Base-by-base conservation (phyloP, 2,329 filamentous ascomycete species). In the Beauveria sp. region DNA sequence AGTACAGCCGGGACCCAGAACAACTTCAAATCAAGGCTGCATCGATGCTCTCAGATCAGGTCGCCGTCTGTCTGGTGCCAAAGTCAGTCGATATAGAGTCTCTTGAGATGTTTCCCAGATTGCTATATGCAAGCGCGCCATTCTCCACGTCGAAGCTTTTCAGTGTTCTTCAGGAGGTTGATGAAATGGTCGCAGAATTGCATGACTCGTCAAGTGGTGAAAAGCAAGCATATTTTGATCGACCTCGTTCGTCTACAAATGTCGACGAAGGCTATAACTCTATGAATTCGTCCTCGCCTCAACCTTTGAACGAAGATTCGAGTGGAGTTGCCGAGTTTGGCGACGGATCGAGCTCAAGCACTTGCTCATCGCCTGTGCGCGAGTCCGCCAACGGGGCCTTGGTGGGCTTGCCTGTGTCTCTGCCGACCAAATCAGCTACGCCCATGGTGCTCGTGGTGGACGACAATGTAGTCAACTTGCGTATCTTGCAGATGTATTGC, bases 391-490 rank as follows among this genome's bases (percentile, higher is more conserved):
- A 40, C 6, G 2, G 18, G 50, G 2, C 26, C 18, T 5, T 42
- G 10, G 3, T 2, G 5, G 12, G n/a, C 12, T 24, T 38, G 12
- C 51, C 26, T 2, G 5, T 38, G n/a, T 20, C 51, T 8, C 3
- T 54, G 14, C 51, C 34, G 0, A 42, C 52, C 16, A 28, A 12
- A 5, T 22, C 60, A 7, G n/a, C 63, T 5, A 65, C 60, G 0
- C 71, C 71, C 3, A 60, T 61, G 18, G 68, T 69, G 0, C 70
- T 81, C 0, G 67, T 81, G 1, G 78, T 80, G 0, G 79, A 81
- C 63, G 79, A 80, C 63, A 81, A 81, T 51, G 60, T 74, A 3
- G 76, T 81, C 60, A 81, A 81, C 24, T 72, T 80, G 0, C 77
- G 78, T 22, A 78, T 81, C 28, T 65, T 81, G 30, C 70, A 75